Evolutionary conservation across 2,329 filamentous ascomycete species (phyloP), one percentile per base, ranked within the genome.

Genomic region (Fusarium metavorans): DNA sequence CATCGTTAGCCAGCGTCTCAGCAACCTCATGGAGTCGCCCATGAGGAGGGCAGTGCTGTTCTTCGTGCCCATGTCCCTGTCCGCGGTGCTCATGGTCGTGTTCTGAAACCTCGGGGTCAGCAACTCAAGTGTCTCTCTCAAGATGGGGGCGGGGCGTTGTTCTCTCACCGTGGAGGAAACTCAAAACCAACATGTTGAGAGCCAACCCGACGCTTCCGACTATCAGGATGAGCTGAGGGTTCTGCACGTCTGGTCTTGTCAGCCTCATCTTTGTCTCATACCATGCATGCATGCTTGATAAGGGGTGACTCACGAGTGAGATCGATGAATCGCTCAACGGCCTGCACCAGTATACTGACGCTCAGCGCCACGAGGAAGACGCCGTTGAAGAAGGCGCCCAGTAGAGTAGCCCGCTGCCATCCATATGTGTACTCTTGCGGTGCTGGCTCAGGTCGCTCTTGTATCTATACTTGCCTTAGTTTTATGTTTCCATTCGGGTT

Each of bases 331-430:
- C 93, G 86, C 81, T 95, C 92, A 60, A 95, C 87, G 0, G 93
- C 91, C 78, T 95, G 93, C 4, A 95, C 83, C 37, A 93, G 88
- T 59, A 95, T 93, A 80, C 92, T 94, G 39, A 95, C 82, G 1
- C 92, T 92, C 3, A 95, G 84, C 1, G 92, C 93, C 18, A 95
- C 82, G 1, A 95, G 86, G 68, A 95, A 93, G 1, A 92, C 91
- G 16, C 93, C 93, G 77, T 95, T 95, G 87, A 95, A 95, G 81
- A 95, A 95, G 25, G 92, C 92, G 6, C 93, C 93, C 0, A 95
- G 85, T 1, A 95, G 81, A n/a, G 90, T 88, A 18, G 93, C 92
- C 35, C 93, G 88, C 66, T 93, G 91, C 93, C 92, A 95, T n/a
- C 93, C 93, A 75, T 93, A 95, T 0, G 92, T 83, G 34, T 78